phyloP scores from a whole-genome alignment of 2,329 filamentous ascomycete genomes.

The Penicillium brevicompactum region DNA sequence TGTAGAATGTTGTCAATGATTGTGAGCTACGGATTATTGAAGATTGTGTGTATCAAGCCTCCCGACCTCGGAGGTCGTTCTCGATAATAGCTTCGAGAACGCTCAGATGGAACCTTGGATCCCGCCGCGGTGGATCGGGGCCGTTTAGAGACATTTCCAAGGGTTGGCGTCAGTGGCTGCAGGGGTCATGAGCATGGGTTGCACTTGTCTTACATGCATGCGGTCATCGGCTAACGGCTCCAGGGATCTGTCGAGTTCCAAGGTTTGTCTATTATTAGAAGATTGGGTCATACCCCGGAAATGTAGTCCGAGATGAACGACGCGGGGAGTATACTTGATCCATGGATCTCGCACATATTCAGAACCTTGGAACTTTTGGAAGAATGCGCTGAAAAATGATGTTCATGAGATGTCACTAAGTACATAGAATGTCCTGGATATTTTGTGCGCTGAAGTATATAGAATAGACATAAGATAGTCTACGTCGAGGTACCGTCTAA shows the following conservation, averaged over 20 bases:
- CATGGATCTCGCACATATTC: too few species aligned
- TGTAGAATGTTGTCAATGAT: too few species aligned
- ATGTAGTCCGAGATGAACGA: neutral
- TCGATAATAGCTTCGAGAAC: neutral
- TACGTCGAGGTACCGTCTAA: neutral
- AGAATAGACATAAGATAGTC: neutral
- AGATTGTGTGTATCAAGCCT: too few species aligned
- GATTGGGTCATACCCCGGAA: neutral
- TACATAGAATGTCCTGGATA: neutral
- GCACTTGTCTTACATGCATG: neutral
- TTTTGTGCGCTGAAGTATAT: neutral
- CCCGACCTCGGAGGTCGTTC: too few species aligned
- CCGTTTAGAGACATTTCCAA: neutral
- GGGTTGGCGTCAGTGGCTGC: neutral
- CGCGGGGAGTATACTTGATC: too few species aligned
- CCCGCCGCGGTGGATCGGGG: too few species aligned
- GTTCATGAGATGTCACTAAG: neutral
- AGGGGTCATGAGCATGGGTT: neutral
- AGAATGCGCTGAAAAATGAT: neutral
- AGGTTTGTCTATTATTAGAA: too few species aligned
- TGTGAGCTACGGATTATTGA: too few species aligned
- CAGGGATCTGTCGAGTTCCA: too few species aligned
- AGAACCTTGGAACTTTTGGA: too few species aligned
- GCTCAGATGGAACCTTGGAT: too few species aligned
- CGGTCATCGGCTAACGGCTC: neutral